These are phyloP conservation scores for Aethionema arabicum DNA, from an alignment of 345 rosid genomes.

Conservation along the genomic window DNA sequence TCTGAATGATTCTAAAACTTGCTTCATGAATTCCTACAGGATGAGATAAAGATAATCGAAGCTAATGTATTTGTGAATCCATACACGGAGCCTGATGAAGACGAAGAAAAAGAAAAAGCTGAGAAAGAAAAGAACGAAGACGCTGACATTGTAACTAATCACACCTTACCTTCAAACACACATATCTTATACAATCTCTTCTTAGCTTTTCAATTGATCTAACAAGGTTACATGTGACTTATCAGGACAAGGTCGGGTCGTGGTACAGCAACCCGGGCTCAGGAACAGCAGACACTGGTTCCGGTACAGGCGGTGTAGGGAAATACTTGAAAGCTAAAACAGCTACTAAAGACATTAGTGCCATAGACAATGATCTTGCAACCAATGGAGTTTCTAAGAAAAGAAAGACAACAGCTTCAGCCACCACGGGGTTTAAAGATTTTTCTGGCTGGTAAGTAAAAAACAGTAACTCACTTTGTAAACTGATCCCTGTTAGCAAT, in stretches of 20 bases:
- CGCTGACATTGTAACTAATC: conserved; percentile 62
- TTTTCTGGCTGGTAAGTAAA: conserved; percentile 77
- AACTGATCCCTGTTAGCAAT: conserved; percentile 24
- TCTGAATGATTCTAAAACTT: conserved; percentile 15
- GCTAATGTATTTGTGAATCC: conserved; percentile 84
- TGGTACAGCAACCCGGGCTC: conserved; percentile 94
- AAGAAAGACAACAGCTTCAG: conserved; percentile 53
- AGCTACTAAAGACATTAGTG: conserved; percentile 35
- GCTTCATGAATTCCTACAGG: conserved; percentile 47
- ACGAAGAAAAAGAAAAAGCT: conserved; percentile 69
- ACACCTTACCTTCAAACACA: conserved; percentile 17
- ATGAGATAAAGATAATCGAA: conserved; percentile 76
- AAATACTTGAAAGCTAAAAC: conserved; percentile 68
- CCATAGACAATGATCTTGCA: conserved; percentile 37
- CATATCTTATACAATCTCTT: not conserved
- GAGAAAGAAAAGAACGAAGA: conserved; percentile 48
- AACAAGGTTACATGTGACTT: not conserved
- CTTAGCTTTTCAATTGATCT: not conserved
- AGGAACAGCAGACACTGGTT: conserved; percentile 49
- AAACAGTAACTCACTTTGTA: conserved; percentile 12
- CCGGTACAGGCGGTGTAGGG: conserved; percentile 63
- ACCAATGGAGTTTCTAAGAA: conserved; percentile 52
- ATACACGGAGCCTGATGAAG: conserved; percentile 74
- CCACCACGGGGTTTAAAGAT: conserved; percentile 55
- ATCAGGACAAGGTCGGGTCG: conserved; percentile 78